Percentiles rank a stretch among this genome's conserved stretches.
Evolutionary conservation across 371 early-diverging fungal genomes (phyloP).

Genomic region (Haplosporangium sp.): DNA sequence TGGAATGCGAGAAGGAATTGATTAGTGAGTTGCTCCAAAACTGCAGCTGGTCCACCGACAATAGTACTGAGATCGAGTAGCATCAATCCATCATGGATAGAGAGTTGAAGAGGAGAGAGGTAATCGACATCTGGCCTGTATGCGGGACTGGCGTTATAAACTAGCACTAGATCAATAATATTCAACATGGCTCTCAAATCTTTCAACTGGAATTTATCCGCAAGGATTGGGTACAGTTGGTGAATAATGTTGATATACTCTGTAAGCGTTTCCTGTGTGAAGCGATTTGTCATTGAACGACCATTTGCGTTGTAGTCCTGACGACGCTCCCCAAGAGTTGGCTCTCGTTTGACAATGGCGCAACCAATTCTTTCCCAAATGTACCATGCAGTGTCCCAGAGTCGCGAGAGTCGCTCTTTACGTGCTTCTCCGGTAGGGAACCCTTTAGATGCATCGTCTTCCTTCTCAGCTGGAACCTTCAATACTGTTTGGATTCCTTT

Average conservation of each 20-base stretch:
- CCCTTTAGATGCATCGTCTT: constrained; percentile 26
- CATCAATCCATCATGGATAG: constrained; percentile 64
- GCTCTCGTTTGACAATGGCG: constrained; percentile 22
- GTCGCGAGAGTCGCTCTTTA: constrained; percentile 45
- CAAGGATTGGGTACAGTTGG: constrained; percentile 72
- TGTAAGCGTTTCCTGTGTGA: constrained; percentile 85
- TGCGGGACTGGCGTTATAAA: constrained; percentile 67
- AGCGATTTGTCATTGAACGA: constrained; percentile 56
- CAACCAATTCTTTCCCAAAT: constrained; percentile 84
- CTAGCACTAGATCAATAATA: constrained; percentile 68
- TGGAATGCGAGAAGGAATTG: constrained; percentile 44
- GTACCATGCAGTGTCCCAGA: constrained; percentile 82
- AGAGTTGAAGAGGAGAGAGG: constrained; percentile 69
- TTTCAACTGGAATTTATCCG: constrained; percentile 59
- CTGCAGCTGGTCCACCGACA: constrained; percentile 33
- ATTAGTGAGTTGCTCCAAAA: constrained; percentile 38
- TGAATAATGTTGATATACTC: constrained; percentile 74
- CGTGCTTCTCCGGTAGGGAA: constrained; percentile 12
- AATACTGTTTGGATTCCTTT: constrained; percentile 75
- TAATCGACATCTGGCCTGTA: constrained; percentile 67
- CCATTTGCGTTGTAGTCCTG: constrained; percentile 30
- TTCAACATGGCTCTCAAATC: constrained; percentile 69
- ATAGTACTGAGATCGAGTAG: constrained; percentile 56
- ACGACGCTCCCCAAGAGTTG: constrained; percentile 21
- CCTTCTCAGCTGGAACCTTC: constrained; percentile 62